These are phyloP conservation scores for Paraleonurus japonicus DNA, from an alignment of 257 asterid genomes.

Conservation along the genomic window DNA sequence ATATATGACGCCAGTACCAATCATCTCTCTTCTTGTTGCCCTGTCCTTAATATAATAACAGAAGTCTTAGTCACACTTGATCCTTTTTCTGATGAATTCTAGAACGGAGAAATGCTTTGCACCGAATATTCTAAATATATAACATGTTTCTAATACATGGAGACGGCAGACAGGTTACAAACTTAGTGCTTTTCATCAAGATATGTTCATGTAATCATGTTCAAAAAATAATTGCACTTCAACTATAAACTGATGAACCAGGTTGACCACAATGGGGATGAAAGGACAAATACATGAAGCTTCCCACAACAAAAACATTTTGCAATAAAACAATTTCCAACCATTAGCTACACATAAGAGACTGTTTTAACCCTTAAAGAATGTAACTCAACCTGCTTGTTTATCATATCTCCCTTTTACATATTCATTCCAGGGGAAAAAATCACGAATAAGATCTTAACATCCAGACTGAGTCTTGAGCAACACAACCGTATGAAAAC, in stretches of 20 bases:
- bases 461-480: too few species aligned
- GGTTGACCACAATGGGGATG: neutral
- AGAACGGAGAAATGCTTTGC: neutral
- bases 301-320: neutral
- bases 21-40: neutral
- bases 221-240: neutral
- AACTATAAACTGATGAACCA: neutral
- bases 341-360: neutral
- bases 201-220: neutral
- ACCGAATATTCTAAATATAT: neutral
- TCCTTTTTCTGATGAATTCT: neutral
- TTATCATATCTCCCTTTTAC: neutral
- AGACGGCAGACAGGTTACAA: neutral
- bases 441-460: neutral
- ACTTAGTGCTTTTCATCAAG: neutral
- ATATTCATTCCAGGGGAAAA: neutral
- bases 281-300: neutral
- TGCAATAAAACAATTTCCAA: neutral
- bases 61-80: neutral
- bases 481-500: neutral
- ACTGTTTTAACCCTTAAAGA: neutral
- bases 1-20: too few species aligned
- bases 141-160: neutral
- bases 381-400: neutral
- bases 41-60: neutral